Base-by-base conservation (phyloP, 2,329 filamentous ascomycete genomes). In the Lasiodiplodia theobromae region DNA sequence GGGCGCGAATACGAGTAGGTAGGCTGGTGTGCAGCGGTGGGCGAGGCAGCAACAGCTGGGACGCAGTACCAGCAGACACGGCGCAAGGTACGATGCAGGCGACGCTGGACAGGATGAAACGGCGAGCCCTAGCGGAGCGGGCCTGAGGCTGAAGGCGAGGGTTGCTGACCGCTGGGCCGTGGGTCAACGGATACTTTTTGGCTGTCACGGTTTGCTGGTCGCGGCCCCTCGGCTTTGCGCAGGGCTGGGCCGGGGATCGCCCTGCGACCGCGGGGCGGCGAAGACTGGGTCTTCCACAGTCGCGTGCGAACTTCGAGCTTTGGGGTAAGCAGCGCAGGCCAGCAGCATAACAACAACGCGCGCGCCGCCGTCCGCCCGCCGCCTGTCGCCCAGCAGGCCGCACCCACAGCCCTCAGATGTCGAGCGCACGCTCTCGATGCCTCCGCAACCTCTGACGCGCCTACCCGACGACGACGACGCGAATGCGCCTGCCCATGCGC, bases 401-500 rank as follows among this genome's bases (percentile, higher is more conserved):
- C 63, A 49, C 31, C 34, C 12, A 16, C 31, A 28, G 44, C 44
- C 49, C 54, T 38, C 56, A 44, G 51, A 56, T 57, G 51, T 47
- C 64, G 21, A 44, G 37, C 44, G 31, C 60, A 47, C 60, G 60
- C 60, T 68, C 52, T 65, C 67, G 60, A 68, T 65, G 60, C 58
- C 60, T 56, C 58, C 51, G 57, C 67, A 58, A 25, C 28, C 65
- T 23, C 66, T 65, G 67, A 65, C 67, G 67, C 67, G 37, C 58
- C 38, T 52, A 65, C 40, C 67, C 60, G 67, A 65, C 56, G 37
- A 65, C 44, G 67, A 60, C 47, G 54, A 65, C 60, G 58, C 67
- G 67, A 65, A 62, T 68, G 66, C 66, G 67, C 67, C 67, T 40
- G 58, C 60, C 51, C 60, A 63, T 63, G 67, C 67, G 60, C 67